A percentile compares a stretch with the other conserved stretches of the same genome.
Evolutionary conservation across 768 basidiomycete species (phyloP).

Genomic region (Boletus speciosus): DNA sequence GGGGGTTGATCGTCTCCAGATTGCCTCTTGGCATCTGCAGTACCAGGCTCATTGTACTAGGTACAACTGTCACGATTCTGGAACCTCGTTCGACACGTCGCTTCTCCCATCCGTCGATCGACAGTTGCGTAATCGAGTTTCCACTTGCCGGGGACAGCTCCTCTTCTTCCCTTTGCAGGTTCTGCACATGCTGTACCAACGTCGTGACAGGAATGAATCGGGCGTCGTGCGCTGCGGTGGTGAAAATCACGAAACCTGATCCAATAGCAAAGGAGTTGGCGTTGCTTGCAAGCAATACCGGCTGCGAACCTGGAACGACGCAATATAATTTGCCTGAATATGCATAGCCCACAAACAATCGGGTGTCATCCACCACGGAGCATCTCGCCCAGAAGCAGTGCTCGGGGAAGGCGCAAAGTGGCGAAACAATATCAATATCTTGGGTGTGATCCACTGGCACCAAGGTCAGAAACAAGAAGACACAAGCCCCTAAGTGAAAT

Average conservation of each 20-base stretch:
- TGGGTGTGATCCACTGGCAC: slow-evolving; percentile 15
- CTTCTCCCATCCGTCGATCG: slow-evolving; percentile 51
- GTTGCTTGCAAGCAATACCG: slow-evolving; percentile 44
- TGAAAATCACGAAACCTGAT: slow-evolving; percentile 79
- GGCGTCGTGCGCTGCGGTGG: slow-evolving; percentile 77
- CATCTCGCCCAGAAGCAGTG: slow-evolving; percentile 52
- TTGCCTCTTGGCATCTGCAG: slow-evolving; percentile 98
- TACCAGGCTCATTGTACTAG: slow-evolving; percentile 84
- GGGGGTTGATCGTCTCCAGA: slow-evolving; percentile 90
- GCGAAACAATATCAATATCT: slow-evolving; percentile 17
- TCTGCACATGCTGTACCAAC: slow-evolving; percentile 10
- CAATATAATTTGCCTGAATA: slow-evolving; percentile 63
- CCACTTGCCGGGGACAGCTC: slow-evolving; percentile 26
- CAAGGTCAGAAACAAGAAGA: slow-evolving; percentile 9
- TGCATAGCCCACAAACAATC: slow-evolving; percentile 61
- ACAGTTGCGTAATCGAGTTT: slow-evolving; percentile 11
- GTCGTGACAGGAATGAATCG: slow-evolving; percentile 55
- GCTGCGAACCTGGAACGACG: slow-evolving; percentile 29
- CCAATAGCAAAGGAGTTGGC: slow-evolving; percentile 72
- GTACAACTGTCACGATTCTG: slow-evolving; percentile 82
- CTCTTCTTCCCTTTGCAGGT: slow-evolving; percentile 14
- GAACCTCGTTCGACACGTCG: slow-evolving; percentile 88
- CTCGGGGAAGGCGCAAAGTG: slow-evolving; percentile 48
- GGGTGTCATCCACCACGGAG: slow-evolving; percentile 9
- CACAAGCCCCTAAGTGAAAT: neutral